These are phyloP conservation scores for Xylariaceae sp. DNA, from an alignment of 2,329 filamentous ascomycete species.

Conservation along the genomic window DNA sequence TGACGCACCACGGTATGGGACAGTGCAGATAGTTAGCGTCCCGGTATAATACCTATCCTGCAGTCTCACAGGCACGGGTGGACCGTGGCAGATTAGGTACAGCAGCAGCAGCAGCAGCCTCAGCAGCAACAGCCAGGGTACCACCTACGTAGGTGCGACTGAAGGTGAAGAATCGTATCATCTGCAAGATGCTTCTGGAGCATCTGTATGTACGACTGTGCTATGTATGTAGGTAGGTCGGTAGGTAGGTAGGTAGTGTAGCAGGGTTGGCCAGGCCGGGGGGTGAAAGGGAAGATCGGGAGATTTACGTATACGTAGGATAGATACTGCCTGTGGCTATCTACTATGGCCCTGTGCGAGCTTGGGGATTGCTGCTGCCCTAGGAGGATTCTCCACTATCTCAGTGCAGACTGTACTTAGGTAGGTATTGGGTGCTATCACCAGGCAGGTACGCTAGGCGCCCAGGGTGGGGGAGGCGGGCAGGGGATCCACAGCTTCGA, in stretches of 20 bases:
- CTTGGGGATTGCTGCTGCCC: no score
- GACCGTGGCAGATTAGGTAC: neutral
- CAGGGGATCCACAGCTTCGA: constrained; percentile 22
- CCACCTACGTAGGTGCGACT: neutral
- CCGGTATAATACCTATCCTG: no score
- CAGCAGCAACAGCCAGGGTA: neutral
- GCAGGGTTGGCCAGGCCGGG: no score
- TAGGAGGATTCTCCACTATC: no score
- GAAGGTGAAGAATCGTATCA: neutral
- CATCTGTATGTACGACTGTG: neutral
- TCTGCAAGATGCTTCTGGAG: neutral
- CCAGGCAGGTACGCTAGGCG: neutral
- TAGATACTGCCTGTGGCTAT: neutral
- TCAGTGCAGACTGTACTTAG: neutral
- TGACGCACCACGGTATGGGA: no score
- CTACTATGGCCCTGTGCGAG: no score
- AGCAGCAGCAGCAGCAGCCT: neutral
- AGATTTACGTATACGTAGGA: neutral
- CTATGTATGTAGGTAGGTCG: no score
- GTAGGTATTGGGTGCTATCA: neutral
- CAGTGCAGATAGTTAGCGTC: no score
- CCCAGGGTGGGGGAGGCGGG: constrained; percentile 10
- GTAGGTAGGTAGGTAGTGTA: no score
- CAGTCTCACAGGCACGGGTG: no score
- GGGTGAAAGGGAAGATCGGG: neutral